Evolutionary conservation across 2,329 filamentous ascomycete species (phyloP), one percentile per base, ranked within the genome.

Genomic region (Pseudogymnoascus sp.): DNA sequence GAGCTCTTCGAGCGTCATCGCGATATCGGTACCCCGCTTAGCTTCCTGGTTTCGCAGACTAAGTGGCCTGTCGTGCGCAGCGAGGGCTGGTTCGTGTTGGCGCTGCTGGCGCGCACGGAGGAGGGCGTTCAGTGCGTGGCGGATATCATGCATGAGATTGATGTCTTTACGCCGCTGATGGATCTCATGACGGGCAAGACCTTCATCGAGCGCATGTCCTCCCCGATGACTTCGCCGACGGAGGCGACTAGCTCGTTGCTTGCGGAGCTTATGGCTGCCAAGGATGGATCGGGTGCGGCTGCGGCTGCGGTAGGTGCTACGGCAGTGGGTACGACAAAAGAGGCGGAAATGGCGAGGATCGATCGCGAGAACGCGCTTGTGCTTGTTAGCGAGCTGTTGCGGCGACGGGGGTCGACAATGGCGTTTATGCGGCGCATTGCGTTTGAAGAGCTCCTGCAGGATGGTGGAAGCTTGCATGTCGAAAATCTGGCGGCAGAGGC

Each of bases 281-380:
- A 60, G 11, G 23, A 9, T 25, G 59, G 59, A 3, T 2, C 25
- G 3, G 49, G 28, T 7, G 5, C 25, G 3, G 25, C n/a, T 7
- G 5, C 25, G 3, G 25, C n/a, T 12, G 5, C 25, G 2, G 46
- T 25, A 12, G 28, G 9, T 1, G 34, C 59, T 23, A 11, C 18
- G 6, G 3, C 16, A n/a, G 18, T 4, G 12, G 23, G 37, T 5
- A 42, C 34, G 2, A 37, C 68, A 1, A 69, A 72, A 53, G 68
- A 68, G 1, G 78, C 77, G 1, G 76, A 76, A 46, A 81, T 82
- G 75, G 74, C 75, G 1, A 77, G 77, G 64, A 76, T 83, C 5
- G 84, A 88, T 68, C 77, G 84, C 7, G 84, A 87, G 71, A 88
- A 88, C 65, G 83, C 79, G 0, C 73, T 88, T 21, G 82, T 88